phyloP scores from a whole-genome alignment of 176 grass and related monocot species.

The Leersia perrieri region DNA sequence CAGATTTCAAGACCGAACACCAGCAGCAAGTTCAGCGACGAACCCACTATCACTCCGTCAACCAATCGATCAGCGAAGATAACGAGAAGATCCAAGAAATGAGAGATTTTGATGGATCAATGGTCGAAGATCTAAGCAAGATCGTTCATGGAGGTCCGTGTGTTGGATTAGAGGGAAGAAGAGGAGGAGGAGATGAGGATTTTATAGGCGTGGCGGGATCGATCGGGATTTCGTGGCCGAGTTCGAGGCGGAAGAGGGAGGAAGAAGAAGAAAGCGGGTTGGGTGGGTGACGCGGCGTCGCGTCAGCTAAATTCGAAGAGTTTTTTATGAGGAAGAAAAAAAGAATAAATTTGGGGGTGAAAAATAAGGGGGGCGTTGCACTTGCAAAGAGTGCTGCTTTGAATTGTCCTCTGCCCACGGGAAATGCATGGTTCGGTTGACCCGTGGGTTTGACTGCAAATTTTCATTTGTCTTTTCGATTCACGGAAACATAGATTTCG shows the following conservation, averaged over 20 bases:
- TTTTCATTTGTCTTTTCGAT: background rate
- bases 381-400: constrained; percentile 33
- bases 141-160: background rate
- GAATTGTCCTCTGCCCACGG: constrained; percentile 27
- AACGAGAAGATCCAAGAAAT: background rate
- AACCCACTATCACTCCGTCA: too few species aligned
- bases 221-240: background rate
- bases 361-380: background rate
- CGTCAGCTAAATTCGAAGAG: background rate
- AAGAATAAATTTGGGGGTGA: background rate
- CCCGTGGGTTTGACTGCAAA: constrained; percentile 17
- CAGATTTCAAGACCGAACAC: background rate
- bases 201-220: background rate
- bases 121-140: background rate
- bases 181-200: background rate
- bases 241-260: background rate
- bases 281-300: background rate
- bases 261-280: background rate
- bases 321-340: too few species aligned
- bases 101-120: background rate
- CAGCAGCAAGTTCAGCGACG: background rate
- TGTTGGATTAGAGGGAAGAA: background rate
- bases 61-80: background rate
- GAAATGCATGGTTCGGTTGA: background rate
- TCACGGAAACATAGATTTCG: too few species aligned